phyloP scores from a whole-genome alignment of 2,329 filamentous ascomycete species.

The Berkeleyomyces basicola region DNA sequence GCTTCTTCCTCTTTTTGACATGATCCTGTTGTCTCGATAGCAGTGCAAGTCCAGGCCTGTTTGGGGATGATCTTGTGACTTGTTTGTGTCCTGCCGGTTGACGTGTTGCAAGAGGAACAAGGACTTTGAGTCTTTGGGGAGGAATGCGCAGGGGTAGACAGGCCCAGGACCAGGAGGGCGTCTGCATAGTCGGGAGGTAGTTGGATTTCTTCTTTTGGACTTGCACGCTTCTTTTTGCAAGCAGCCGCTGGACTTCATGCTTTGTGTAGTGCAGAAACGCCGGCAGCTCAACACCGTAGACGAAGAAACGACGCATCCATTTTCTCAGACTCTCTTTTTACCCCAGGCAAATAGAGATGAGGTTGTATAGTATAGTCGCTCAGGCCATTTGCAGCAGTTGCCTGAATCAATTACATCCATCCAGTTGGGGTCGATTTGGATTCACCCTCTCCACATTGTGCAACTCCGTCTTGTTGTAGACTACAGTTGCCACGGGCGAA shows the following conservation, averaged over 20 bases:
- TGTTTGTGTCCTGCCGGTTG: neutral
- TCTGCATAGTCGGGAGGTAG: too few relatives aligned
- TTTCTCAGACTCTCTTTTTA: too few relatives aligned
- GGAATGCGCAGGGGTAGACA: neutral
- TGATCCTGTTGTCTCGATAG: neutral
- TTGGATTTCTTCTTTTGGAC: too few relatives aligned
- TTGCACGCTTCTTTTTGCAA: too few relatives aligned
- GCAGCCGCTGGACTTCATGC: too few relatives aligned
- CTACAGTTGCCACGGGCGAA: neutral
- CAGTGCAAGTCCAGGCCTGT: neutral
- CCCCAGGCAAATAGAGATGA: neutral
- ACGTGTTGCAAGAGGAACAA: neutral
- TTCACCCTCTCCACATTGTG: neutral
- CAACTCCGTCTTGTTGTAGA: neutral
- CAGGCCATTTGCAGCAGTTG: neutral
- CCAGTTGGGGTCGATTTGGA: neutral
- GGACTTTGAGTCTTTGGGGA: neutral
- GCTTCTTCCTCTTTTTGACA: neutral
- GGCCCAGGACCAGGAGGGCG: neutral
- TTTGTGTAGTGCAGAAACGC: too few relatives aligned
- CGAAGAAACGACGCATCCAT: too few relatives aligned
- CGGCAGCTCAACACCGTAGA: too few relatives aligned
- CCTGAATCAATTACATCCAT: neutral
- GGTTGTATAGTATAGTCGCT: neutral
- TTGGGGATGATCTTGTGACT: neutral